Base-by-base conservation (phyloP, 1,284 basidiomycete genomes). In the Tilletia setariae region DNA sequence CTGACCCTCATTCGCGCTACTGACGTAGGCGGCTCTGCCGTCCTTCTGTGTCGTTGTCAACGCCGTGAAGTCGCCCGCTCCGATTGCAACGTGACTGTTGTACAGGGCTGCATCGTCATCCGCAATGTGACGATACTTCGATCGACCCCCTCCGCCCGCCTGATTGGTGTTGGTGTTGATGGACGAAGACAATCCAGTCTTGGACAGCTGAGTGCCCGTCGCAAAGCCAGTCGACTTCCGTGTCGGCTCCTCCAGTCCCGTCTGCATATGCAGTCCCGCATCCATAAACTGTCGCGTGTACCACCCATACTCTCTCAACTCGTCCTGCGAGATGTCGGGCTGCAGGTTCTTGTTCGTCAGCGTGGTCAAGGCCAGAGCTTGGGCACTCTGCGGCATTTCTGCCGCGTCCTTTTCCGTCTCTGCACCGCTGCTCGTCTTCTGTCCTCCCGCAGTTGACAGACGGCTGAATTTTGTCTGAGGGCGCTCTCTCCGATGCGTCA, bases 41-140 rank as follows among this genome's bases (percentile, higher is more conserved):
- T 25, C 21, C 6, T 53, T 28, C 28, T 28, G 23, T 23, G 51
- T 23, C 16, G 15, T 28, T 53, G 28, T 19, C 15, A 30, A 61
- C 19, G 9, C 56, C 28, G 28, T 16, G 56, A 61, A 61, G 25
- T 61, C 56, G 2, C 56, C 56, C 13, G 56, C 9, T 28, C 28
- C 56, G 3, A 61, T 30, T 13, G 56, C 56, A 16, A 61, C 28
- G 15, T 61, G 56, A n/a, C 4, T 61, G 30, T 61, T 30, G 28
- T 61, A 61, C 30, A 61, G 28, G 15, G 56, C 56, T 11, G 56
- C 56, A 61, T 61, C 56, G 6, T 61, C 56, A 30, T 61, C 56
- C 28, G 56, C 56, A 35, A 61, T 61, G 56, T 61, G 56, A 32
- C 56, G 23, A 30, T 35, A 61, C 56, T 61, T 61, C 13, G 56